Conservation (phyloP, 257 asterid species). For the Solanum rostratum region DNA sequence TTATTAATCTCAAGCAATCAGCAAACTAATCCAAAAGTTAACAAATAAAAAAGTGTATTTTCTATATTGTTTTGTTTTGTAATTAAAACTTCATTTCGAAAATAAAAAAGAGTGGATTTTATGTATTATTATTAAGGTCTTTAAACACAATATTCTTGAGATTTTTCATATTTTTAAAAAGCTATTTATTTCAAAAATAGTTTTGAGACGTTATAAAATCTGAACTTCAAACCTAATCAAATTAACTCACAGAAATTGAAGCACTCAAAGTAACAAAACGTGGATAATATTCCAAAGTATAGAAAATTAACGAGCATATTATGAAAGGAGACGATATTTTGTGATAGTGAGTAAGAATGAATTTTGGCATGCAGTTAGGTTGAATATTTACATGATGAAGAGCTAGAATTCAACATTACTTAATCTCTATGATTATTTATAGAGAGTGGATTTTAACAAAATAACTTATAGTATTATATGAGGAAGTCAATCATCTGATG, state of each 20-base stretch:
- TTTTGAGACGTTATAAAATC: too few relatives aligned
- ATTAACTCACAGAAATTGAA: too few relatives aligned
- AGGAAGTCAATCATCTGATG: slow-evolving; percentile 28
- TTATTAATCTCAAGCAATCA: not conserved
- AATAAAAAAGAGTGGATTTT: not conserved
- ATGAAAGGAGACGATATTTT: not conserved
- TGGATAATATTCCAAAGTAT: not conserved
- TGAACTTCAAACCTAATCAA: not conserved
- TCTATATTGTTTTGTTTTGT: not conserved
- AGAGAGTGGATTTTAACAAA: not conserved
- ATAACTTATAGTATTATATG: not conserved
- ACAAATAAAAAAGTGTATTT: not conserved
- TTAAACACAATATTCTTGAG: not conserved
- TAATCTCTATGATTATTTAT: not conserved
- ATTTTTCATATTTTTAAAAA: not conserved
- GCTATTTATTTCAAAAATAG: not conserved
- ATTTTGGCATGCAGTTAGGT: not conserved
- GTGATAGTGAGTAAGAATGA: not conserved
- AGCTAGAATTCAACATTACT: not conserved
- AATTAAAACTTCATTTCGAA: too few relatives aligned
- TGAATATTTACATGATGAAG: not conserved
- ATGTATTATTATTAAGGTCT: not conserved
- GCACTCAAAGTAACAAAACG: not conserved
- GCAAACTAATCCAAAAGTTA: not conserved
- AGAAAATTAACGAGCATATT: not conserved